Base-by-base conservation (phyloP, 2,329 filamentous ascomycete species). In the Trematosphaeria pertusa region DNA sequence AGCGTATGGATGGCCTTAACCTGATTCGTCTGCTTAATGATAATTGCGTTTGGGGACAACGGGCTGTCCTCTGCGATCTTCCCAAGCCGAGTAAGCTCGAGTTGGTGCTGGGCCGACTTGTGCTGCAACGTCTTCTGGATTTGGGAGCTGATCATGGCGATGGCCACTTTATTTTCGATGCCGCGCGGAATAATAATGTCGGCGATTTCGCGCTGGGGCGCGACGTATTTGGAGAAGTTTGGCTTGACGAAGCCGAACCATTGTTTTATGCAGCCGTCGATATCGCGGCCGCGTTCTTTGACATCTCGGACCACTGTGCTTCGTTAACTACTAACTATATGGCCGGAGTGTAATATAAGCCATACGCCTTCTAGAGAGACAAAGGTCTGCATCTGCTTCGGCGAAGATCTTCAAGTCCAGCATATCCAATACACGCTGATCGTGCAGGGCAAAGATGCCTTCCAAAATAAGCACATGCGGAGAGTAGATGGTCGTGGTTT, bases 211-310 rank as follows among this genome's bases (percentile, higher is more conserved):
- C 91, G 82, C 71, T 99, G 94, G 24, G 94, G 94, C 54, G 96
- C 88, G 46, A 99, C 94, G 66, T 84, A 97, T 80, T 88, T 90
- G 71, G 93, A 88, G 63, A 95, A 97, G 65, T 97, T 97, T 3
- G 94, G 94, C 73, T 99, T 99, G 33, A 99, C 94, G 68, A 89
- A 99, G 9, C 77, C 78, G 70, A 97, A 97, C 94, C 94, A 99
- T 71, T 99, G 94, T 73, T 97, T 97, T 71, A 99, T 92, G 64
- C 92, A 93, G 31, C 94, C 94, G 67, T 97, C 89, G 46, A 97
- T 88, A 64, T 96, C 93, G 66, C 94, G 84, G 3, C 89, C 93
- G 63, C 94, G 86, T 62, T 96, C 90, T 61, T 85, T 85, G 17
- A 97, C 90, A 73, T 99, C 94, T 64, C 94, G 88, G 28, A 91